A percentile compares a stretch with the other conserved stretches of the same genome.
These are phyloP conservation scores for Kwoniella dendrophila DNA, from an alignment of 768 basidiomycete species.

Conservation along the genomic window DNA sequence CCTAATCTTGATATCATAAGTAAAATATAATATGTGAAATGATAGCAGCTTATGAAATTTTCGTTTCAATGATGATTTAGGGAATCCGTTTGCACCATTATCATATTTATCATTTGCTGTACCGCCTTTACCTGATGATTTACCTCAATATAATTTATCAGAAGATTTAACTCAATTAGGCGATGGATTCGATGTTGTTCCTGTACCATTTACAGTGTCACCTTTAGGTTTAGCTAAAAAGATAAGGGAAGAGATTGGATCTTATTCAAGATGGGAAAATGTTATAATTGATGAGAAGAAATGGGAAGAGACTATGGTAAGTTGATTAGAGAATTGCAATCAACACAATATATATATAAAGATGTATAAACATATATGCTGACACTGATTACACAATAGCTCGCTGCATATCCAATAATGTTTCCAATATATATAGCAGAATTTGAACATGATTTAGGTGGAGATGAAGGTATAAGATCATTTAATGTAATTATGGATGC, in stretches of 20 bases:
- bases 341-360: neutral
- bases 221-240: slow-evolving; percentile 41
- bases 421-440: slow-evolving; percentile 52
- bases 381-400: slow-evolving; percentile 23
- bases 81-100: slow-evolving; percentile 50
- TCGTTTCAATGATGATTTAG: too few species aligned
- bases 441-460: slow-evolving; percentile 36
- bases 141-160: slow-evolving; percentile 39
- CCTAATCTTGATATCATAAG: slow-evolving; percentile 5
- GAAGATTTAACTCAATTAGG: slow-evolving; percentile 45
- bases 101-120: slow-evolving; percentile 49
- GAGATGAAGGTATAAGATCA: slow-evolving; percentile 27
- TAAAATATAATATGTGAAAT: too few species aligned
- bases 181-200: slow-evolving; percentile 40
- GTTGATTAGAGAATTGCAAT: slow-evolving; percentile 4
- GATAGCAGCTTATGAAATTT: too few species aligned
- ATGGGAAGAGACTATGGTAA: slow-evolving; percentile 43
- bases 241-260: slow-evolving; percentile 33
- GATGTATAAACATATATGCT: neutral
- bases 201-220: slow-evolving; percentile 48
- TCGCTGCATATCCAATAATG: slow-evolving; percentile 49
- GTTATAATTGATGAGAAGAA: slow-evolving; percentile 36
- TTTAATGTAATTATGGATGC: slow-evolving; percentile 51
- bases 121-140: slow-evolving; percentile 40
- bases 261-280: slow-evolving; percentile 33